Evolutionary conservation across 78 protist genomes (phyloP).

Genomic region (Capsaspora owczarzaki): DNA sequence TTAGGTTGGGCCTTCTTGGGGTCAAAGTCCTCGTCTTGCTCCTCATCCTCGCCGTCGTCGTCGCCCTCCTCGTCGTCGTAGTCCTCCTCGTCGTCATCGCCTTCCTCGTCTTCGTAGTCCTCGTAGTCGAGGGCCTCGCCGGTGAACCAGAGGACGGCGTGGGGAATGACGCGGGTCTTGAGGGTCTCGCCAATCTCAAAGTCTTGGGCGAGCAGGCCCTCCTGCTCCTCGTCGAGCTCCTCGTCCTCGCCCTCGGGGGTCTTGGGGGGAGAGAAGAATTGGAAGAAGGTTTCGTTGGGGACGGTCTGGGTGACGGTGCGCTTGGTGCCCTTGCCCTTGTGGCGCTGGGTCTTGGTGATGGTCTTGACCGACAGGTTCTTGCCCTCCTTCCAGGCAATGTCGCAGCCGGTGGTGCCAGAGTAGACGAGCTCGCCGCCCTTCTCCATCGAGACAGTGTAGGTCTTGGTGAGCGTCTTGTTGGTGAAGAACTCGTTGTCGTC

Average conservation of each 20-base stretch:
- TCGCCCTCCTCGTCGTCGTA: slow-evolving; percentile 9
- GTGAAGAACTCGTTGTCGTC: slow-evolving; percentile 41
- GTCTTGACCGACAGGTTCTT: slow-evolving; percentile 28
- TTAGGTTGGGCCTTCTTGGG: background rate
- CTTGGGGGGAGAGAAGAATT: slow-evolving; percentile 34
- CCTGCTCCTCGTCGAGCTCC: slow-evolving; percentile 10
- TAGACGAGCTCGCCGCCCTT: slow-evolving; percentile 9
- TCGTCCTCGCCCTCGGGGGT: slow-evolving; percentile 4
- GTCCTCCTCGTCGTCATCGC: background rate
- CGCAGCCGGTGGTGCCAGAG: background rate
- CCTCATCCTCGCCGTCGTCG: slow-evolving; percentile 25
- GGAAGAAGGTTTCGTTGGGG: slow-evolving; percentile 36
- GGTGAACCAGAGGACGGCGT: slow-evolving; percentile 49
- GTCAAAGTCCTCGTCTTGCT: background rate
- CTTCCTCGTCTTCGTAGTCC: background rate
- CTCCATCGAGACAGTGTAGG: slow-evolving; percentile 11
- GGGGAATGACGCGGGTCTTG: slow-evolving; percentile 14
- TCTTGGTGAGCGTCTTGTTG: slow-evolving; percentile 36
- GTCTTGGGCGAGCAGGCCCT: slow-evolving; percentile 24
- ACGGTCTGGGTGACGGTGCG: slow-evolving; percentile 6
- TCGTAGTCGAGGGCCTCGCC: slow-evolving; percentile 39
- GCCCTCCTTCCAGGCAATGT: slow-evolving; percentile 29
- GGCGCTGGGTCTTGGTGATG: slow-evolving; percentile 34
- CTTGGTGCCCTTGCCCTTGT: background rate
- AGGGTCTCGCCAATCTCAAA: slow-evolving; percentile 33